These are phyloP conservation scores for Penicillium sp. DNA, from an alignment of 2,329 filamentous ascomycete species.

Conservation along the genomic window DNA sequence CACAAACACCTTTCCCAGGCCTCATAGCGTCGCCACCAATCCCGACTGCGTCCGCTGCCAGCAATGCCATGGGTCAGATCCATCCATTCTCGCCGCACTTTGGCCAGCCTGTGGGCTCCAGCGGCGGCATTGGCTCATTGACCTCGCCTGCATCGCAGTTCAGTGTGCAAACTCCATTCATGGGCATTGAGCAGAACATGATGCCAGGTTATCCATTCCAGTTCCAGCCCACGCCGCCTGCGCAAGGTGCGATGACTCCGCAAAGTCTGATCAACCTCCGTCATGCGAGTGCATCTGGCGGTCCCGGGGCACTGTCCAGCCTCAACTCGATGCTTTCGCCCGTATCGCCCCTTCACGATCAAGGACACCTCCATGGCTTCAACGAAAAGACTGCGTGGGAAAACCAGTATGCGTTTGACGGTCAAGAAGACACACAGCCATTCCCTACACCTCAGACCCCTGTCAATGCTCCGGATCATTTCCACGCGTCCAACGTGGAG, in stretches of 20 bases:
- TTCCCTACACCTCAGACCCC: slow-evolving; percentile 28
- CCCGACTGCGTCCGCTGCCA: slow-evolving; percentile 70
- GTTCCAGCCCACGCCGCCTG: slow-evolving; percentile 57
- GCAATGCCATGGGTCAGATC: slow-evolving; percentile 57
- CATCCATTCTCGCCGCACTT: slow-evolving; percentile 59
- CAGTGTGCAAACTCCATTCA: slow-evolving; percentile 53
- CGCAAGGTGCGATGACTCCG: slow-evolving; percentile 35
- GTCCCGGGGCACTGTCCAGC: slow-evolving; percentile 39
- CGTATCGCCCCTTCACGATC: slow-evolving; percentile 56
- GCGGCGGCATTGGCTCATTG: slow-evolving; percentile 58
- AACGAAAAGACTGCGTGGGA: slow-evolving; percentile 25
- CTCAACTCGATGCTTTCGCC: slow-evolving; percentile 54
- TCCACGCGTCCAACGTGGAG: slow-evolving; percentile 40
- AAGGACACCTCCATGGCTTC: slow-evolving; percentile 34
- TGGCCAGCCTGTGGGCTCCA: slow-evolving; percentile 52
- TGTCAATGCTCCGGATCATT: slow-evolving; percentile 35
- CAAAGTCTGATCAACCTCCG: slow-evolving; percentile 40
- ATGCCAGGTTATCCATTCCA: slow-evolving; percentile 63
- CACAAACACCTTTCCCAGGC: slow-evolving; percentile 62
- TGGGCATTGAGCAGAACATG: slow-evolving; percentile 53
- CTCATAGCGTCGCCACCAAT: slow-evolving; percentile 79
- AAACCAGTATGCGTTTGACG: slow-evolving; percentile 26
- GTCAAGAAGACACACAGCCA: slow-evolving; percentile 20
- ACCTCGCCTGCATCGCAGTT: slow-evolving; percentile 67
- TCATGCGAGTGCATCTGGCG: slow-evolving; percentile 54